phyloP scores from a whole-genome alignment of 1,284 basidiomycete genomes.

The Apiotrichum akiyoshidainum region DNA sequence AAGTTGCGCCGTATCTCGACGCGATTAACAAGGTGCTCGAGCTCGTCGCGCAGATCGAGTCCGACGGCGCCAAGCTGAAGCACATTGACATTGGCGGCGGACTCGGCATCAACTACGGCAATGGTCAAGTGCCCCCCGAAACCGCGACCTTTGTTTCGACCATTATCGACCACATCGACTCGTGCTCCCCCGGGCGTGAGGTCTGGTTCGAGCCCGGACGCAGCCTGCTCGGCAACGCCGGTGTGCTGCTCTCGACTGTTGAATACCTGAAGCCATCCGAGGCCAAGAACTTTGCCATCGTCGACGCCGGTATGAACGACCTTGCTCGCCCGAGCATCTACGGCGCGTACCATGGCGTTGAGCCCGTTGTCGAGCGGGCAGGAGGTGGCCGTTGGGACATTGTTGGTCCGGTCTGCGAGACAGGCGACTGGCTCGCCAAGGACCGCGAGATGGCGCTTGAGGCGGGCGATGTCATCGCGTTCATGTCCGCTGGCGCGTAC shows the following conservation, averaged over 20 bases:
- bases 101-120: slow-evolving; percentile 14
- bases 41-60: slow-evolving; percentile 6
- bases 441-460: neutral
- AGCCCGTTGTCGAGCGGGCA: neutral
- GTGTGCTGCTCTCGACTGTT: slow-evolving; percentile 11
- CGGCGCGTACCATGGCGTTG: slow-evolving; percentile 9
- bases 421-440: slow-evolving; percentile 13
- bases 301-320: slow-evolving; percentile 19
- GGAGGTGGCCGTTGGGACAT: slow-evolving; percentile 3
- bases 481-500: slow-evolving; percentile 10
- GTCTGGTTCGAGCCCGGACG: slow-evolving; percentile 18
- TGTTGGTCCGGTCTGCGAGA: slow-evolving; percentile 17
- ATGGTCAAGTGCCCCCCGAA: slow-evolving; percentile 1
- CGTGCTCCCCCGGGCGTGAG: neutral
- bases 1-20: slow-evolving; percentile 6
- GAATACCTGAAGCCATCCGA: slow-evolving; percentile 11
- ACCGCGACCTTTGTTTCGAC: slow-evolving; percentile 10
- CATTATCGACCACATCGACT: slow-evolving; percentile 4
- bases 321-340: slow-evolving; percentile 11
- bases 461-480: slow-evolving; percentile 8
- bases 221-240: slow-evolving; percentile 8
- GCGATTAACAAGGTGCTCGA: slow-evolving; percentile 11
- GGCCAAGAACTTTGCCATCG: slow-evolving; percentile 16
- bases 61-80: slow-evolving; percentile 7
- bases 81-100: slow-evolving; percentile 17